Evolutionary conservation across 345 rosid genomes (phyloP).

Genomic region (Mangifera indica): DNA sequence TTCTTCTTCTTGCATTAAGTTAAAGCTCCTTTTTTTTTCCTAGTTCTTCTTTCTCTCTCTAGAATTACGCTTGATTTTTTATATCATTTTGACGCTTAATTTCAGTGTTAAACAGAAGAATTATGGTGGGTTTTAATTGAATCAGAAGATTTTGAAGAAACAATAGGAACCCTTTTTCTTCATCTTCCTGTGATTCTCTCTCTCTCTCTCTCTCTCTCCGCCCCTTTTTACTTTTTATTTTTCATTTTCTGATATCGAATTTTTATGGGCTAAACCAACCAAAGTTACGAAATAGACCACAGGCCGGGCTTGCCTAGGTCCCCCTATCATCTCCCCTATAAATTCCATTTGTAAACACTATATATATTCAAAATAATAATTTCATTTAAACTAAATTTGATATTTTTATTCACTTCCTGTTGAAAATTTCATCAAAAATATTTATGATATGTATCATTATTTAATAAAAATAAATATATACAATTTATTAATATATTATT

Average conservation of each 20-base stretch:
- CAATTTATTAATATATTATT: too few species aligned
- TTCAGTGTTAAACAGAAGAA: too few species aligned
- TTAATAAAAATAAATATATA: too few species aligned
- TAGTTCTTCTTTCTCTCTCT: slow-evolving; percentile 9
- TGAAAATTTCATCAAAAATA: too few species aligned
- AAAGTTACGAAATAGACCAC: background rate
- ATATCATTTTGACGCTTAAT: background rate
- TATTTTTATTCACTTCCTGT: too few species aligned
- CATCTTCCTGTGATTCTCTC: background rate
- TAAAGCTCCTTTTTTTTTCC: background rate
- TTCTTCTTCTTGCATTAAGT: slow-evolving; percentile 8
- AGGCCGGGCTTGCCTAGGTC: background rate
- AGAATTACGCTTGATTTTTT: background rate
- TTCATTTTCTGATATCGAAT: too few species aligned
- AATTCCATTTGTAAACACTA: too few species aligned
- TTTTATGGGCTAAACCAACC: background rate
- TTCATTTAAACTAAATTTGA: too few species aligned
- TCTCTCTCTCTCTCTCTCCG: background rate
- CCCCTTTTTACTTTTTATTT: background rate
- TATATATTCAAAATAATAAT: too few species aligned
- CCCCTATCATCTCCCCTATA: too few species aligned
- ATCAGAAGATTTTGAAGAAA: slow-evolving; percentile 6
- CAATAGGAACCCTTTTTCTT: background rate
- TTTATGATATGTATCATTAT: too few species aligned
- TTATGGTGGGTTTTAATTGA: background rate